phyloP scores from a whole-genome alignment of 257 asterid genomes.

The Ilex asprella region DNA sequence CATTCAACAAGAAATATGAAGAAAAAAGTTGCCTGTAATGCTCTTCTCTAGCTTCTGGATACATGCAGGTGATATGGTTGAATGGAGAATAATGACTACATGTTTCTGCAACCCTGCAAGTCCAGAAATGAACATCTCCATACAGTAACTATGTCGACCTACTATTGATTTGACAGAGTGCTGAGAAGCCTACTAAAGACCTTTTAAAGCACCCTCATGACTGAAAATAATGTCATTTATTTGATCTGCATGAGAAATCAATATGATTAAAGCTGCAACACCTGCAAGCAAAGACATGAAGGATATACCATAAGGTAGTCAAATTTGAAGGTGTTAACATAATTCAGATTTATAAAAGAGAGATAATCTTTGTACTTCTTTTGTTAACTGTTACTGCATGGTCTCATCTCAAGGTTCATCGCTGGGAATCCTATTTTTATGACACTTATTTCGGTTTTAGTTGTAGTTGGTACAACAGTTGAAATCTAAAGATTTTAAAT shows the following conservation, averaged over 20 bases:
- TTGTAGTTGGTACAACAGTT: too few relatives aligned
- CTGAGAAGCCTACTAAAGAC: constrained; percentile 29
- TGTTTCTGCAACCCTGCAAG: constrained; percentile 58
- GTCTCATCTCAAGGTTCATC: too few relatives aligned
- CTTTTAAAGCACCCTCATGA: constrained; percentile 56
- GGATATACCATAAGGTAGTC: neutral
- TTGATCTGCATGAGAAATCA: constrained; percentile 70
- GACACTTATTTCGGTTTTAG: too few relatives aligned
- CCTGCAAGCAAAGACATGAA: constrained; percentile 34
- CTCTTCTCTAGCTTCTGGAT: constrained; percentile 57
- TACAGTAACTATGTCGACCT: too few relatives aligned
- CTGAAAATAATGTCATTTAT: constrained; percentile 46
- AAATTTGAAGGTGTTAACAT: neutral
- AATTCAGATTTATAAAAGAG: constrained; percentile 1
- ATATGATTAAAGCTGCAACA: constrained; percentile 67
- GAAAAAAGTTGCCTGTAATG: constrained; percentile 48
- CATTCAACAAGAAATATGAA: constrained; percentile 1
- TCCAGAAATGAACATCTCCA: neutral
- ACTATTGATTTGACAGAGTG: too few relatives aligned
- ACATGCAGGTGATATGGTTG: constrained; percentile 54
- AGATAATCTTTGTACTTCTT: neutral
- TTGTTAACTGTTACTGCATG: too few relatives aligned
- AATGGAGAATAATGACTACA: constrained; percentile 58
- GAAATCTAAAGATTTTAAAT: too few relatives aligned
- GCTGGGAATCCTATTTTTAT: too few relatives aligned